Evolutionary conservation across 768 basidiomycete species (phyloP), one percentile per base, ranked within the genome.

Genomic region (Trametes coccinea): DNA sequence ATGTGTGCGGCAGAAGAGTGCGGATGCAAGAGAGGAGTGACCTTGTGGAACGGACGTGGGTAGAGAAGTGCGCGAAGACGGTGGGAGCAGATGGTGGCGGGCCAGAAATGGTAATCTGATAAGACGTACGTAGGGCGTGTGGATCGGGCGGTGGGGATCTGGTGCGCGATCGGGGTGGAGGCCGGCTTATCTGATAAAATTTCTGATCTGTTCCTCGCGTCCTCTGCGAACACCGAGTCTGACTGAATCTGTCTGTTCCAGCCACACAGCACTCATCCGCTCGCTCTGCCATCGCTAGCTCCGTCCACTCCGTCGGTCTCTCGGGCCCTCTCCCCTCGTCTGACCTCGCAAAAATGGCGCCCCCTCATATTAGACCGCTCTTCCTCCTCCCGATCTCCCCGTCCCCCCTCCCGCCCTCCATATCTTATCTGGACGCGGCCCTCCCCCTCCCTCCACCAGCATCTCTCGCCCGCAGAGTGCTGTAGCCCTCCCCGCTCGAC

Each of bases 131-230:
- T 22, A 22, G 22, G 22, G 22, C 22, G 22, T 22, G 22, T 22
- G 22, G 22, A 22, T 22, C 22, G 22, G 22, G 22, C 22, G 22
- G 57, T 46, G 50, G 34, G 16, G 29, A 50, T 56, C 54, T 47
- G 56, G 54, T 40, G 29, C 37, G 45, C 39, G 52, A 43, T 53
- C 51, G 10, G 5, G 59, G 11, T 13, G 33, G 9, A 52, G 27
- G 45, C 31, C 47, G 53, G 44, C 13, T 62, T 66, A 66, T 66
- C 64, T 62, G 64, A 66, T 66, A 66, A 66, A 48, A 61, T 55
- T 56, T 61, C 48, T 59, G 61, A 61, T 62, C 54, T 33, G 31
- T 16, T 37, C 7, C 31, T 49, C 48, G 30, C 40, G 27, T 17
- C 37, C 30, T 9, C 22, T 22, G 22, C 22, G 22, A 22, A 22